Evolutionary conservation across 1,284 basidiomycete species (phyloP).

Genomic region (Sanguinoderma infundibulare): DNA sequence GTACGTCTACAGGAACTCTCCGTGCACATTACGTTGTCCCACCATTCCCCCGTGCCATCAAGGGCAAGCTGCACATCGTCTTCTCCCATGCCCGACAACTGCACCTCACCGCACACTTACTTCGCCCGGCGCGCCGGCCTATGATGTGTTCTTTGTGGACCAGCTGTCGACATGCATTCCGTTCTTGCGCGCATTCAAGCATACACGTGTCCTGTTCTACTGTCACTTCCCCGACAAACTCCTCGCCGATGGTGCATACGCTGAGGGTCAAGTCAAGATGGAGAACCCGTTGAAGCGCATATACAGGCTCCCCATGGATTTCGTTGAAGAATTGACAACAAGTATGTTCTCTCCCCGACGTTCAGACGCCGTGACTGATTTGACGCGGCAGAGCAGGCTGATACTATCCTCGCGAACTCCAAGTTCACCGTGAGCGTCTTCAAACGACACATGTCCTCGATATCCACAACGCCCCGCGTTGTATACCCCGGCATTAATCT

Average conservation of each 20-base stretch:
- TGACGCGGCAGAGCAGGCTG: slow-evolving; percentile 70
- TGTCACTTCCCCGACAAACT: slow-evolving; percentile 98
- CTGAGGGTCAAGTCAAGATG: slow-evolving; percentile 51
- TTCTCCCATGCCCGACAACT: slow-evolving; percentile 91
- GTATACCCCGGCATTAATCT: slow-evolving; percentile 94
- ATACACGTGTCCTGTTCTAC: slow-evolving; percentile 91
- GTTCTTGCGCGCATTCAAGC: slow-evolving; percentile 69
- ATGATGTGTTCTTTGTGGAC: slow-evolving; percentile 94
- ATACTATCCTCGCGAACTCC: slow-evolving; percentile 92
- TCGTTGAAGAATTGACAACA: slow-evolving; percentile 89
- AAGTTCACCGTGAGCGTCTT: slow-evolving; percentile 88
- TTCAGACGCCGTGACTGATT: not conserved
- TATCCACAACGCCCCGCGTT: slow-evolving; percentile 68
- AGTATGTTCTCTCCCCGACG: slow-evolving; percentile 58
- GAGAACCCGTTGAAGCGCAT: slow-evolving; percentile 64
- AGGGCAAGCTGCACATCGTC: slow-evolving; percentile 84
- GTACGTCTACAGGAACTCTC: slow-evolving; percentile 69
- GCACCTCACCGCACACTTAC: slow-evolving; percentile 72
- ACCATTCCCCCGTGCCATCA: slow-evolving; percentile 80
- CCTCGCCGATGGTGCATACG: slow-evolving; percentile 79
- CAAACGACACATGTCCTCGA: slow-evolving; percentile 74
- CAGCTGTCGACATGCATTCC: slow-evolving; percentile 94
- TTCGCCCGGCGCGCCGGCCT: slow-evolving; percentile 50
- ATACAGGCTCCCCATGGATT: slow-evolving; percentile 91
- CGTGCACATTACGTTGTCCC: slow-evolving; percentile 78